phyloP scores from a whole-genome alignment of 768 basidiomycete genomes.

The Serendipita sp. region DNA sequence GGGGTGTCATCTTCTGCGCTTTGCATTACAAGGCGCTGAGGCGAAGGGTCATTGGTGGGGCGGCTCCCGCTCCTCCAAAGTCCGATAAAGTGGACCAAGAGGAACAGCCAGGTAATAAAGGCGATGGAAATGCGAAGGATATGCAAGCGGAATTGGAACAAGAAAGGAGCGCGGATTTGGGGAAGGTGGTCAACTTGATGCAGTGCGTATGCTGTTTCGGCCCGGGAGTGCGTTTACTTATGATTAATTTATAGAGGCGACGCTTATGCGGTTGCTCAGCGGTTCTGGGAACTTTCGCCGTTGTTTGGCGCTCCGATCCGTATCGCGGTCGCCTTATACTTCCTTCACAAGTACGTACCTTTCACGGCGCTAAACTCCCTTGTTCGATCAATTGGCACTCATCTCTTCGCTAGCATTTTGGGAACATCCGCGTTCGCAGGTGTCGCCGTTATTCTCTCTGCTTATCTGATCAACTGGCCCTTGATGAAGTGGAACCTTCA shows the following conservation, averaged over 20 bases:
- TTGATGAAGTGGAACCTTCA: constrained; percentile 48
- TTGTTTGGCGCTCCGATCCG: constrained; percentile 48
- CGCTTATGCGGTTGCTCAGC: constrained; percentile 49
- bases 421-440: constrained; percentile 68
- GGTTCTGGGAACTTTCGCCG: constrained; percentile 57
- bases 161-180: constrained; percentile 33
- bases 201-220: constrained; percentile 29
- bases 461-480: constrained; percentile 49
- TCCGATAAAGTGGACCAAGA: constrained; percentile 3
- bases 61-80: neutral
- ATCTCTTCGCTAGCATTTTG: constrained; percentile 34
- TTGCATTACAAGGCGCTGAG: constrained; percentile 54
- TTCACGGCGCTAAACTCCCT: neutral
- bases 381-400: neutral
- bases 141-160: constrained; percentile 14
- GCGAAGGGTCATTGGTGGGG: constrained; percentile 38
- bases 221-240: neutral
- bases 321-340: constrained; percentile 47
- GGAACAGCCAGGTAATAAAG: constrained; percentile 8
- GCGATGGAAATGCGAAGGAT: constrained; percentile 12
- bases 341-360: constrained; percentile 47
- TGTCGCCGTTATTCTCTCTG: constrained; percentile 44
- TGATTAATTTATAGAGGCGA: constrained; percentile 34
- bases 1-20: constrained; percentile 54
- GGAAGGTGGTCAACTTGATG: constrained; percentile 61